Conservation (phyloP, 495 filamentous ascomycete genomes). For the Parachaetomium inaequale region DNA sequence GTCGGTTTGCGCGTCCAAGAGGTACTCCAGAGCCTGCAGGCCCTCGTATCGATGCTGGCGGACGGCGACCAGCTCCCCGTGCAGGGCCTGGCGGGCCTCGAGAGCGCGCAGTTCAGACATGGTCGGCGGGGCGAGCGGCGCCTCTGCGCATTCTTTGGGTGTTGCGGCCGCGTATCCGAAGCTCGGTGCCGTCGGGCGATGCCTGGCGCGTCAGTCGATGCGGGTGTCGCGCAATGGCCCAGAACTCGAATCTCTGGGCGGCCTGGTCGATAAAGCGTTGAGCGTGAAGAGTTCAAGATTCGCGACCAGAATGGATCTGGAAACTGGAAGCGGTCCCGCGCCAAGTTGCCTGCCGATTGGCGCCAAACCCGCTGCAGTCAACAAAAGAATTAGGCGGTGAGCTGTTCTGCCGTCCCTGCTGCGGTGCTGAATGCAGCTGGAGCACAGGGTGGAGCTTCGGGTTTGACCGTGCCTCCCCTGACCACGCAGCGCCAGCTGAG, state of each 20-base stretch:
- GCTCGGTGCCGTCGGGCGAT: not conserved
- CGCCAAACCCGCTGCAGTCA: slow-evolving; percentile 26
- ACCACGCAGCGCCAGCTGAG: not conserved
- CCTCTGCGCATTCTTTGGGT: slow-evolving; percentile 23
- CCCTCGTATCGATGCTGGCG: slow-evolving; percentile 58
- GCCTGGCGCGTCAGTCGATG: not conserved
- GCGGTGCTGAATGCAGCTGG: not conserved
- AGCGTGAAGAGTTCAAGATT: slow-evolving; percentile 1
- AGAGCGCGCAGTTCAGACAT: slow-evolving; percentile 67
- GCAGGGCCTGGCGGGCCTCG: slow-evolving; percentile 68
- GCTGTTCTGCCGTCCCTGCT: slow-evolving; percentile 24
- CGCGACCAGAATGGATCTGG: too few relatives aligned
- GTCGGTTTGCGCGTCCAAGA: slow-evolving; percentile 64
- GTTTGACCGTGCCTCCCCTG: not conserved
- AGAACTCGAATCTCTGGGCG: not conserved
- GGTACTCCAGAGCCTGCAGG: slow-evolving; percentile 58
- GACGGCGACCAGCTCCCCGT: slow-evolving; percentile 70
- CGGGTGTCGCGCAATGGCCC: not conserved
- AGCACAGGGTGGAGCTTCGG: not conserved
- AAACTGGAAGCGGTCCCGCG: slow-evolving; percentile 32
- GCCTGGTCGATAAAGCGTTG: not conserved
- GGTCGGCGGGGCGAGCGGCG: slow-evolving; percentile 18
- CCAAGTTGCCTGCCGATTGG: slow-evolving; percentile 23
- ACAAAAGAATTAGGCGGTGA: slow-evolving; percentile 36
- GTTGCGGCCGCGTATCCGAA: slow-evolving; percentile 4